Conservation (phyloP, 2,329 filamentous ascomycete species). For the Myriosclerotinia scirpicola region DNA sequence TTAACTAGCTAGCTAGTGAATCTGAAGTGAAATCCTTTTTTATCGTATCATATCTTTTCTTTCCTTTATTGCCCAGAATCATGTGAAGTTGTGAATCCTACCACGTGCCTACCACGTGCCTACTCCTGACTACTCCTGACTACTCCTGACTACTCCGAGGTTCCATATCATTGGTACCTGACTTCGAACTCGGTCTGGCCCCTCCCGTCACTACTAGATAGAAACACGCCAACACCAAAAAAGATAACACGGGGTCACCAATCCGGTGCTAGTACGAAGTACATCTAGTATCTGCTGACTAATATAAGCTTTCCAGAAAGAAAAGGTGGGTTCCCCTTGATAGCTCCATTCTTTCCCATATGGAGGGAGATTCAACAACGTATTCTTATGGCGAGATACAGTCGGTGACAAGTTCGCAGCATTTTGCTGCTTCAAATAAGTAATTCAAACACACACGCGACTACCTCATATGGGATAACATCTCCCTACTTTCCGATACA, state of each 20-base stretch:
- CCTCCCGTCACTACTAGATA: background rate
- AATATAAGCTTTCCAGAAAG: slow-evolving; percentile 1
- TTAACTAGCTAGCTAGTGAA: too few relatives aligned
- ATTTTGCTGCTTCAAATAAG: slow-evolving; percentile 34
- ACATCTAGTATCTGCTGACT: slow-evolving; percentile 14
- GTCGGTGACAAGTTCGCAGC: slow-evolving; percentile 38
- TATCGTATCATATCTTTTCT: too few relatives aligned
- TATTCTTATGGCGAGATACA: slow-evolving; percentile 35
- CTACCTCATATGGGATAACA: slow-evolving; percentile 16
- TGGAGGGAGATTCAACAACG: slow-evolving; percentile 17
- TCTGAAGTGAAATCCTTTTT: too few relatives aligned
- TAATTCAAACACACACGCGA: slow-evolving; percentile 1
- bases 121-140: too few relatives aligned
- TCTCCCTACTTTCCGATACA: slow-evolving; percentile 23
- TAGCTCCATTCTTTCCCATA: slow-evolving; percentile 20
- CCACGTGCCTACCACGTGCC: too few relatives aligned
- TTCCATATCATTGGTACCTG: background rate
- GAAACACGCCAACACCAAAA: background rate
- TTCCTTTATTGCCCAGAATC: too few relatives aligned
- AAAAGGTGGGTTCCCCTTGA: slow-evolving; percentile 16
- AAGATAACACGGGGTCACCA: background rate
- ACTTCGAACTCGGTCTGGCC: background rate
- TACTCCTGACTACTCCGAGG: too few relatives aligned
- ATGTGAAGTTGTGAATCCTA: too few relatives aligned
- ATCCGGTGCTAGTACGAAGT: too few relatives aligned